Conservation (phyloP, 805 yeast genomes). For the Candida verbasci region DNA sequence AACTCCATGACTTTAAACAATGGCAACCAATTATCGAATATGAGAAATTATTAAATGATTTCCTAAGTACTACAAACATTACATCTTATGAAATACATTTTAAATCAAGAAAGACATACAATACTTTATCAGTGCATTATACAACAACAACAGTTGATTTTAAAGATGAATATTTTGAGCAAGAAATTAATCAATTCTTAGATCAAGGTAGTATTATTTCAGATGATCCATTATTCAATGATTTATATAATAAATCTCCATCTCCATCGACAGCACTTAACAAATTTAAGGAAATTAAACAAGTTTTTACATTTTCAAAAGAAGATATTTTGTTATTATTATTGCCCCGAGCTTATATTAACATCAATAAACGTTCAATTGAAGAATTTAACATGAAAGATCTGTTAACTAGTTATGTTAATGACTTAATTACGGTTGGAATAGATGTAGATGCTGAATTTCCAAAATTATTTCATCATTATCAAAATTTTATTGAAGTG, state of each 20-base stretch:
- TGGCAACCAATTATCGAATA: conserved; percentile 1
- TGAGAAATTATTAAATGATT: background rate
- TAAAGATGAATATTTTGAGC: background rate
- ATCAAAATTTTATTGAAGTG: conserved; percentile 18
- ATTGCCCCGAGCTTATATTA: conserved; percentile 1
- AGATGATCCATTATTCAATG: conserved; percentile 1
- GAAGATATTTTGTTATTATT: background rate
- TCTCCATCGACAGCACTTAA: background rate
- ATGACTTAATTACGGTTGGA: conserved; percentile 23
- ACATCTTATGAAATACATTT: background rate
- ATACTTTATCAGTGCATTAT: background rate
- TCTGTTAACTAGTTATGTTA: conserved; percentile 16
- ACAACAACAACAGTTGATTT: background rate
- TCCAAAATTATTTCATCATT: conserved; percentile 19
- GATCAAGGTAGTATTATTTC: background rate
- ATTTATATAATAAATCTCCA: background rate
- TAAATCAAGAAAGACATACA: background rate
- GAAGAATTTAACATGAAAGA: conserved; percentile 1
- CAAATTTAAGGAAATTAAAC: background rate
- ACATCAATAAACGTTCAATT: background rate
- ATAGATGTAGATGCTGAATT: conserved; percentile 19
- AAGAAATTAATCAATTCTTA: background rate
- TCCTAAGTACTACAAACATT: background rate
- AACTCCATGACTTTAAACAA: conserved; percentile 3
- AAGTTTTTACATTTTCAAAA: conserved; percentile 1